A percentile compares a stretch with the other conserved stretches of the same genome.
Evolutionary conservation across 495 filamentous ascomycete genomes (phyloP).

Genomic region (Penicillium salamii): DNA sequence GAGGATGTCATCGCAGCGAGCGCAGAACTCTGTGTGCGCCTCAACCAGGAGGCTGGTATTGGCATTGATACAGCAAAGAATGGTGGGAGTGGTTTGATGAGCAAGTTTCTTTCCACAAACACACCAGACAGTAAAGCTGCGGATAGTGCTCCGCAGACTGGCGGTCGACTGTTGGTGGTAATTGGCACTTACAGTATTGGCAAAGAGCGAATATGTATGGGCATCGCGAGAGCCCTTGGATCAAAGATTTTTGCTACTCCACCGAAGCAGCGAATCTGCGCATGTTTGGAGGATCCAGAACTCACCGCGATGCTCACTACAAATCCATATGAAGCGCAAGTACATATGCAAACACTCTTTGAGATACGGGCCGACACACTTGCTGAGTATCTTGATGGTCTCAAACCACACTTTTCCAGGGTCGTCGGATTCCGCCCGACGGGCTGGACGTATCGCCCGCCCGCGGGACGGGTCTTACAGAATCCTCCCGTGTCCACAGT

Average conservation of each 20-base stretch:
- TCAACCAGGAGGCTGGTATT: constrained; percentile 56
- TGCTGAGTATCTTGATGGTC: constrained; percentile 75
- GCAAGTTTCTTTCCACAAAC: constrained; percentile 52
- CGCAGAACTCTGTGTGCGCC: constrained; percentile 77
- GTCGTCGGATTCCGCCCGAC: constrained; percentile 90
- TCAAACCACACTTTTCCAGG: constrained; percentile 74
- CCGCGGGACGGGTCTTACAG: constrained; percentile 58
- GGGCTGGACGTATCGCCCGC: constrained; percentile 87
- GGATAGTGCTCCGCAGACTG: constrained; percentile 8
- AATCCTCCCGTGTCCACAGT: constrained; percentile 65
- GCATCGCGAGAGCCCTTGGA: constrained; percentile 80
- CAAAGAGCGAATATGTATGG: constrained; percentile 93
- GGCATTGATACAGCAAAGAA: constrained; percentile 36
- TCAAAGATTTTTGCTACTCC: constrained; percentile 89
- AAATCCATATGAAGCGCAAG: constrained; percentile 80
- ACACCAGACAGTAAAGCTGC: constrained; percentile 10
- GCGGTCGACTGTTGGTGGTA: constrained; percentile 79
- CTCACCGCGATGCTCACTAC: constrained; percentile 72
- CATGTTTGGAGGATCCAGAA: constrained; percentile 80
- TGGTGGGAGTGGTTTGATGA: constrained; percentile 54
- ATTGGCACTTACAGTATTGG: constrained; percentile 98
- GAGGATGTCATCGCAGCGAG: constrained; percentile 82
- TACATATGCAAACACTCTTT: constrained; percentile 95
- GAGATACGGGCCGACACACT: constrained; percentile 87
- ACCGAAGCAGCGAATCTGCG: constrained; percentile 77